Conservation (phyloP, 1,139 yeast species). For the Scheffersomyces segobiensis region DNA sequence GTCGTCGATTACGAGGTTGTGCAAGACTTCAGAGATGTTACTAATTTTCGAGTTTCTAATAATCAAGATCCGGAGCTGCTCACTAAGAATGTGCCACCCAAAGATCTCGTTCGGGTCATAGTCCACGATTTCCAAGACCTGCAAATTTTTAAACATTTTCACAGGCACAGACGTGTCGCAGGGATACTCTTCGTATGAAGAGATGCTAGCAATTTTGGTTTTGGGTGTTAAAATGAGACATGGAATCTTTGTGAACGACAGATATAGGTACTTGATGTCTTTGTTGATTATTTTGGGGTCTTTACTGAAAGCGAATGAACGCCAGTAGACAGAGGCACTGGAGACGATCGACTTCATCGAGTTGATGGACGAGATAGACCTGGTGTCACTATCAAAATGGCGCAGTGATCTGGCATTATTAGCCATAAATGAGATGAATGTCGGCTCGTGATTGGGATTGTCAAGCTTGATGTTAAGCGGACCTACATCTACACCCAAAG, state of each 20-base stretch:
- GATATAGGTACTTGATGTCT: constrained; percentile 58
- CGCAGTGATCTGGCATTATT: constrained; percentile 45
- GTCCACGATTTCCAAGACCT: constrained; percentile 59
- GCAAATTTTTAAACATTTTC: constrained; percentile 58
- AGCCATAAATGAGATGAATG: constrained; percentile 54
- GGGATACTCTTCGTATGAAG: constrained; percentile 68
- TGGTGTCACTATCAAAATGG: constrained; percentile 55
- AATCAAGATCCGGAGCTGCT: constrained; percentile 55
- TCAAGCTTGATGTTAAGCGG: constrained; percentile 62
- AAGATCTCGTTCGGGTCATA: constrained; percentile 64
- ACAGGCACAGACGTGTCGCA: constrained; percentile 71
- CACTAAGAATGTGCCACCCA: constrained; percentile 64
- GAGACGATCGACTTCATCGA: constrained; percentile 60
- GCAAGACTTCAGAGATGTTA: constrained; percentile 52
- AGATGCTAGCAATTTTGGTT: constrained; percentile 54
- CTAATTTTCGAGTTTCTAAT: constrained; percentile 51
- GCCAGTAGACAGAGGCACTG: constrained; percentile 47
- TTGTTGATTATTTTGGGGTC: constrained; percentile 46
- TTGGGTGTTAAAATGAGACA: constrained; percentile 62
- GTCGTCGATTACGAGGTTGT: constrained; percentile 56
- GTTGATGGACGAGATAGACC: constrained; percentile 62
- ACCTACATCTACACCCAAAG: constrained; percentile 59
- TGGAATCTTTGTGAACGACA: constrained; percentile 68
- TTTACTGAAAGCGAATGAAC: constrained; percentile 35
- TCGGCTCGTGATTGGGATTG: constrained; percentile 58